Evolutionary conservation across 345 rosid species (phyloP), one percentile per base, ranked within the genome.

Genomic region (Noccaea bulbosa): DNA sequence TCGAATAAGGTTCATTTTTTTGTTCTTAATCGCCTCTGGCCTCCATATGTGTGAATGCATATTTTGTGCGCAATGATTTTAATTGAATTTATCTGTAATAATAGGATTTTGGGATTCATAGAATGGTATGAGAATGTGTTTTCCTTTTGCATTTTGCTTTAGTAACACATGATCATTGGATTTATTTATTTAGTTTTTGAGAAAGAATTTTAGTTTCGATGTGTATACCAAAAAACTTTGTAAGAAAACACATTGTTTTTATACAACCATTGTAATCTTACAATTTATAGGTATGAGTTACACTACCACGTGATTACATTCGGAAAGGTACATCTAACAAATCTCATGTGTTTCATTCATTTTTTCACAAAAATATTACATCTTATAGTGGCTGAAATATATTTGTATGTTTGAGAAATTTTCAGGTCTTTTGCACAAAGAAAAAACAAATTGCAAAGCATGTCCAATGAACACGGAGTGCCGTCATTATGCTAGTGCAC

Each of bases 391-490:
- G 20, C 43, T 24, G 11, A n/a, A 7, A 16, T 10, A 62, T 24
- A 37, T 7, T 39, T 17, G 52, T 61, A 32, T 41, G 33, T 7
- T 27, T 55, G 74, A 56, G 11, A 8, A 27, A 54, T 66, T 54
- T 56, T 81, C 30, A 93, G 97, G 97, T 93, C 16, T 93, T 93
- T 68, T 93, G 97, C 75, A 88, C 97, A 49, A 93, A 93, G 74
- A 73, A 56, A 69, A 84, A 78, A 62, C 98, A 16, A 90, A 93
- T 75, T 90, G 98, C 76, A 90, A 90, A 44, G 91, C 96, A 48
- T 93, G 98, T 74, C 98, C 97, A 33, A 81, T 88, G 93, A 84
- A 92, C 73, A 88, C 88, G 59, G 98, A 90, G 59, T 93, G 98
- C 74, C 81, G 90, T 74, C 97, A 93, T 58, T 93, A 90, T 73